These are phyloP conservation scores for Aplosporella prunicola DNA, from an alignment of 2,329 filamentous ascomycete species.

Conservation along the genomic window DNA sequence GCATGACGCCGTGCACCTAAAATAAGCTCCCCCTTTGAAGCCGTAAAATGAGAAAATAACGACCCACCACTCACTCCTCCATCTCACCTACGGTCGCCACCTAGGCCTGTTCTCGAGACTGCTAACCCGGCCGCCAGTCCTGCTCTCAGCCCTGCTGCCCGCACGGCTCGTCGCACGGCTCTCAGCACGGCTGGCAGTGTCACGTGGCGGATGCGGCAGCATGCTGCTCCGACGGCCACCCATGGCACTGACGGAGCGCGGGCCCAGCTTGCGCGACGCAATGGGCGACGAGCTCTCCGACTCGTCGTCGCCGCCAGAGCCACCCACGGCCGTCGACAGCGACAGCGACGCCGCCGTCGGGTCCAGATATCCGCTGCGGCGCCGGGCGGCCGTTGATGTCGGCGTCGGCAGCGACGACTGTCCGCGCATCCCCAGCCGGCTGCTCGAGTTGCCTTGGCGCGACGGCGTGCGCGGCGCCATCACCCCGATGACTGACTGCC, in stretches of 20 bases:
- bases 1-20: no score
- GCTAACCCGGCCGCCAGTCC: constrained; percentile 6
- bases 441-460: constrained; percentile 5
- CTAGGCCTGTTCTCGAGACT: constrained; percentile 2
- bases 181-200: no score
- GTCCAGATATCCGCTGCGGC: constrained; percentile 6
- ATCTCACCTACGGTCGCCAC: no score
- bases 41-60: no score
- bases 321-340: not conserved
- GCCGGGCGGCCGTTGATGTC: not conserved
- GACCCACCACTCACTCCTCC: no score
- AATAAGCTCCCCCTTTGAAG: no score
- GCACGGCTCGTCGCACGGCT: no score
- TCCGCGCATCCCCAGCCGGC: constrained; percentile 4
- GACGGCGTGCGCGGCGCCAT: constrained; percentile 7
- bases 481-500: not conserved
- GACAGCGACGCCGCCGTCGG: not conserved
- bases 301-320: constrained; percentile 1
- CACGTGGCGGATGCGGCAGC: constrained; percentile 6
- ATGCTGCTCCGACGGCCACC: constrained; percentile 5
- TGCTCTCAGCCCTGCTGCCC: constrained; percentile 8
- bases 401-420: constrained; percentile 3
- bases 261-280: constrained; percentile 4
- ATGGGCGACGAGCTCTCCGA: constrained; percentile 5
- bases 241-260: constrained; percentile 6